Percentiles rank a stretch among this genome's conserved stretches.
phyloP scores from a whole-genome alignment of 2,329 filamentous ascomycete genomes.

The Aspergillus sp. region DNA sequence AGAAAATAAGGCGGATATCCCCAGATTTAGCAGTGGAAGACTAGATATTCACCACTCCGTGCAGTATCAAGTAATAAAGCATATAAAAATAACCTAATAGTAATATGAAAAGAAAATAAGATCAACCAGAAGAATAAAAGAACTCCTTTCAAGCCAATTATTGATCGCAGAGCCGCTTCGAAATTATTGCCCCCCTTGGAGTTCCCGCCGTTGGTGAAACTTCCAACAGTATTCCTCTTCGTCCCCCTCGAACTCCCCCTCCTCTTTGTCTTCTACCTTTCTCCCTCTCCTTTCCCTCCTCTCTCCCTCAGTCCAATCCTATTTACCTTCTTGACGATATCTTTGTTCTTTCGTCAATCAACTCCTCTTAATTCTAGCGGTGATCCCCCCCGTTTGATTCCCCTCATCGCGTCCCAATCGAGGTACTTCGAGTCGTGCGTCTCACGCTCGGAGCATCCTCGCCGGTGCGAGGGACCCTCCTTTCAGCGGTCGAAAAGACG shows the following conservation, averaged over 20 bases:
- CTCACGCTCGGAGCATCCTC: constrained; percentile 12
- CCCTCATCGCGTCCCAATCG: not conserved
- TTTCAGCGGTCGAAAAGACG: not conserved
- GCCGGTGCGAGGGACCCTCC: constrained; percentile 8
- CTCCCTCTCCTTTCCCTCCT: constrained; percentile 2
- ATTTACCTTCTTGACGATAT: not conserved
- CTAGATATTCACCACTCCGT: too few species aligned
- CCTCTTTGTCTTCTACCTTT: constrained; percentile 4
- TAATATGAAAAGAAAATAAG: too few species aligned
- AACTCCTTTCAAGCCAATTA: too few species aligned
- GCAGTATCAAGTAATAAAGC: too few species aligned
- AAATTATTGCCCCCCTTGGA: too few species aligned
- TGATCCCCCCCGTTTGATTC: constrained; percentile 7
- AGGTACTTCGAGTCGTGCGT: constrained; percentile 8
- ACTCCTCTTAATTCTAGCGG: not conserved
- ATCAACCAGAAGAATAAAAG: too few species aligned
- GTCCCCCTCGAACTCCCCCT: constrained; percentile 1
- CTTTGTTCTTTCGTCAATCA: too few species aligned
- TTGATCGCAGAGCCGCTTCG: too few species aligned
- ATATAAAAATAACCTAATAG: too few species aligned
- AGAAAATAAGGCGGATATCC: too few species aligned
- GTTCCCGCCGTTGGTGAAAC: too few species aligned
- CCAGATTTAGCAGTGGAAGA: too few species aligned
- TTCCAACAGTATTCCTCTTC: not conserved
- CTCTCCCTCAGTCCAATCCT: constrained; percentile 3